Percentiles rank a stretch among this genome's conserved stretches.
Evolutionary conservation across 2,329 filamentous ascomycete species (phyloP).

Genomic region (Colletotrichum trifolii): DNA sequence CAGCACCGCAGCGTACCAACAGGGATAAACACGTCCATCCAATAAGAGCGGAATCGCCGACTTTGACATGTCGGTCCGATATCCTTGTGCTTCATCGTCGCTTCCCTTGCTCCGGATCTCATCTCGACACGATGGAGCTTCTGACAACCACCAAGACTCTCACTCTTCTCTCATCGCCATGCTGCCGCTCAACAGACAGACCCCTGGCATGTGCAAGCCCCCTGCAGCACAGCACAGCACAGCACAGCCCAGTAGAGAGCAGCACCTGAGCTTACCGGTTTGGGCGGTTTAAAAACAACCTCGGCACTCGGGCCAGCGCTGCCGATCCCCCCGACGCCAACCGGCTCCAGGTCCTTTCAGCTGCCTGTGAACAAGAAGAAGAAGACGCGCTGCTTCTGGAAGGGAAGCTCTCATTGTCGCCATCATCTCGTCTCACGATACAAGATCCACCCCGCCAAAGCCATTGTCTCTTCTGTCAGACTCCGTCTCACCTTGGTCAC

Average conservation of each 20-base stretch:
- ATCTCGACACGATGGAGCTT: no score
- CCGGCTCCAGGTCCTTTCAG: constrained; percentile 29
- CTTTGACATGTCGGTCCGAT: no score
- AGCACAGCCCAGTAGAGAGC: neutral
- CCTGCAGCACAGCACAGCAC: neutral
- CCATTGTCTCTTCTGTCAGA: constrained; percentile 1
- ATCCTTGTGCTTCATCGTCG: no score
- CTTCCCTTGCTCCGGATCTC: no score
- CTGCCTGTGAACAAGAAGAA: constrained; percentile 2
- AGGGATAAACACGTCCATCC: no score
- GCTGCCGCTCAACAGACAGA: neutral
- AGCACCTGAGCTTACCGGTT: constrained; percentile 15
- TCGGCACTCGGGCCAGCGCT: constrained; percentile 34
- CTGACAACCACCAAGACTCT: no score
- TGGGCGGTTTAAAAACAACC: constrained; percentile 23
- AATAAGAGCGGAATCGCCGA: no score
- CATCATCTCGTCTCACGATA: constrained; percentile 9
- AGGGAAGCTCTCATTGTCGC: constrained; percentile 14
- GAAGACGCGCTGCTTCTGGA: neutral
- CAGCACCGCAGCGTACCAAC: no score
- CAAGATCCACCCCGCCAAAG: constrained; percentile 20
- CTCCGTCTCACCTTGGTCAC: neutral
- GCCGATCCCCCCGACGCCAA: constrained; percentile 33
- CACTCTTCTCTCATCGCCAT: no score
- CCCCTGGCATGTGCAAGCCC: constrained; percentile 31